A percentile compares a stretch with the other conserved stretches of the same genome.
Conservation (phyloP, 2,329 filamentous ascomycete genomes). For the Venturia effusa region DNA sequence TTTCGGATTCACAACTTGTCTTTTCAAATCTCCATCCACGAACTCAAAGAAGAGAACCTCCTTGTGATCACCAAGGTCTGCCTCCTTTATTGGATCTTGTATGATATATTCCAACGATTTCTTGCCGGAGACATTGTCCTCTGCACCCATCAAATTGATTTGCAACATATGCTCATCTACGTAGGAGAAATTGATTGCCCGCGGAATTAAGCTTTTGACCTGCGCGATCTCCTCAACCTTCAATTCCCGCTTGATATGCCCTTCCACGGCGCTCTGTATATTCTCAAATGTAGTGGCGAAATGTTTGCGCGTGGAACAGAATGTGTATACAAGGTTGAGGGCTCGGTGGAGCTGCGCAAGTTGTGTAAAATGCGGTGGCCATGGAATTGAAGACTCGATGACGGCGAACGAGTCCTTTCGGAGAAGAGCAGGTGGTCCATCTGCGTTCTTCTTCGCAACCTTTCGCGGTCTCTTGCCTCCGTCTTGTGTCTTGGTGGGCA, state of each 20-base stretch:
- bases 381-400: slow-evolving; percentile 44
- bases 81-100: slow-evolving; percentile 22
- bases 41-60: slow-evolving; percentile 88
- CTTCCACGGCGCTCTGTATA: slow-evolving; percentile 73
- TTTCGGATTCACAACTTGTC: slow-evolving; percentile 60
- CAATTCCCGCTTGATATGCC: slow-evolving; percentile 62
- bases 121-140: slow-evolving; percentile 52
- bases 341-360: slow-evolving; percentile 72
- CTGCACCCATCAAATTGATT: slow-evolving; percentile 58
- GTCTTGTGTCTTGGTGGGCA: slow-evolving; percentile 48
- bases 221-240: slow-evolving; percentile 69
- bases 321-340: slow-evolving; percentile 86
- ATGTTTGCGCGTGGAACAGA: slow-evolving; percentile 87
- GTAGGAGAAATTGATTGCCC: slow-evolving; percentile 71
- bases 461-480: slow-evolving; percentile 42
- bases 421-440: slow-evolving; percentile 27
- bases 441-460: slow-evolving; percentile 27
- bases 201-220: slow-evolving; percentile 67
- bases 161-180: slow-evolving; percentile 77
- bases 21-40: slow-evolving; percentile 79
- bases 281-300: slow-evolving; percentile 86
- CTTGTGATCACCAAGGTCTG: slow-evolving; percentile 20
- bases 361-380: slow-evolving; percentile 64
- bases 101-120: slow-evolving; percentile 41
- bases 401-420: slow-evolving; percentile 37